These are phyloP conservation scores for Fraxinus pennsylvanica DNA, from an alignment of 257 asterid genomes.

Conservation along the genomic window DNA sequence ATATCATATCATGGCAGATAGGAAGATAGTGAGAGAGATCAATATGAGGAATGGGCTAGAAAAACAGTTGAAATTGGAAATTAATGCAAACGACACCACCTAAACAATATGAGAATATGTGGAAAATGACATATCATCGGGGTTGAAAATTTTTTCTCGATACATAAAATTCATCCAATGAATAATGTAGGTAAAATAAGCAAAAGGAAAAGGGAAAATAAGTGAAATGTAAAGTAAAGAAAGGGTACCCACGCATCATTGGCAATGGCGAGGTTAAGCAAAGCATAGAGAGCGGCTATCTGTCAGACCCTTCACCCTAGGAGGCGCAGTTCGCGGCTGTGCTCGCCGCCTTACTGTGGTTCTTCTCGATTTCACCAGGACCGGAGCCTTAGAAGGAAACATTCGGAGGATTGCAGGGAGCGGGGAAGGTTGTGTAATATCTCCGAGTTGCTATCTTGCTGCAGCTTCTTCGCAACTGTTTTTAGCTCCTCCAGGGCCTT, in stretches of 20 bases:
- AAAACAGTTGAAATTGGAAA: conserved; percentile 1
- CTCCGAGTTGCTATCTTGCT: conserved; percentile 18
- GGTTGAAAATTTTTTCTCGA: not conserved
- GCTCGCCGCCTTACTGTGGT: too few species aligned
- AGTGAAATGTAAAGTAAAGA: not conserved
- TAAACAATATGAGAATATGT: not conserved
- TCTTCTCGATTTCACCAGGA: too few species aligned
- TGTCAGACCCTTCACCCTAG: too few species aligned
- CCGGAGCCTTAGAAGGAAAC: too few species aligned
- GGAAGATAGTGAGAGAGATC: not conserved
- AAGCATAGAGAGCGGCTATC: conserved; percentile 76
- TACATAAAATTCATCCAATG: not conserved
- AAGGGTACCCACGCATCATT: conserved; percentile 55
- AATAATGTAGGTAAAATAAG: not conserved
- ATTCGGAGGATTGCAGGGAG: too few species aligned
- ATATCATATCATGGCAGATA: not conserved
- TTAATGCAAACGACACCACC: not conserved
- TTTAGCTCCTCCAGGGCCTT: conserved; percentile 57
- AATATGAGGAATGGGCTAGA: not conserved
- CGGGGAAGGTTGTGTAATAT: too few species aligned
- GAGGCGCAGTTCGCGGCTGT: too few species aligned
- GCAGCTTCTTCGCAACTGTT: conserved; percentile 45
- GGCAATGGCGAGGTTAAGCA: conserved; percentile 74
- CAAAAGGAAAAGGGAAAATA: not conserved
- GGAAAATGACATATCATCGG: conserved; percentile 14